Base-by-base conservation (phyloP, 1,139 yeast species). In the Williopsis jadinii region DNA sequence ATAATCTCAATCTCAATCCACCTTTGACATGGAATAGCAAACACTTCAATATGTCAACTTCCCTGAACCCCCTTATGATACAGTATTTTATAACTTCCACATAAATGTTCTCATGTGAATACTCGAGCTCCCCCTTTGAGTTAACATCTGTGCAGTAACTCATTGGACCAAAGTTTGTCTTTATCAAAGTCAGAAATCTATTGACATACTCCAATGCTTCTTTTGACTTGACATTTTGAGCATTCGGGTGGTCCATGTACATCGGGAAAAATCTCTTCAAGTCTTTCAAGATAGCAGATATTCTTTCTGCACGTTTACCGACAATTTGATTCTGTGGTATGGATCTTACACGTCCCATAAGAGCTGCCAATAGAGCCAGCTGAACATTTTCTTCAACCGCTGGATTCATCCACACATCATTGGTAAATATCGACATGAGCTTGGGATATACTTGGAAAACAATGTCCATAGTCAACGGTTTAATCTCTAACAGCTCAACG, bases 1-100 rank as follows among this genome's bases (percentile, higher is more conserved):
- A 42, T 24, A 50, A 44, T 24, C 34, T 41, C 34, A 48, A 45
- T 34, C 49, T 51, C 35, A 35, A 38, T 1, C 24, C 24, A 19
- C 34, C 11, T 35, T 53, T 50, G 30, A 47, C 44, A 28, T 45
- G 48, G 3, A 32, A 34, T 9, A 48, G 30, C 10, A 51, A 38
- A 15, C 37, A 35, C 41, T 50, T 54, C 32, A 54, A 32, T 3
- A 49, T 38, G 1, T 52, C 56, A 3, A 42, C 41, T 1, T 39
- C 28, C 32, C 41, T 50, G 3, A 45, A 32, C 4, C 34, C 27
- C 12, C 35, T 24, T 13, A 34, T 28, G 9, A 41, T 11, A 3
- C 43, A 34, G 11, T 41, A 33, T 2, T 12, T 12, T 4, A 51
- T 10, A n/a, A 52, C 34, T 5, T 15, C 27, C 12, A 46, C 30